Conservation (phyloP, 768 basidiomycete species). For the Tricholoma saponaceum region DNA sequence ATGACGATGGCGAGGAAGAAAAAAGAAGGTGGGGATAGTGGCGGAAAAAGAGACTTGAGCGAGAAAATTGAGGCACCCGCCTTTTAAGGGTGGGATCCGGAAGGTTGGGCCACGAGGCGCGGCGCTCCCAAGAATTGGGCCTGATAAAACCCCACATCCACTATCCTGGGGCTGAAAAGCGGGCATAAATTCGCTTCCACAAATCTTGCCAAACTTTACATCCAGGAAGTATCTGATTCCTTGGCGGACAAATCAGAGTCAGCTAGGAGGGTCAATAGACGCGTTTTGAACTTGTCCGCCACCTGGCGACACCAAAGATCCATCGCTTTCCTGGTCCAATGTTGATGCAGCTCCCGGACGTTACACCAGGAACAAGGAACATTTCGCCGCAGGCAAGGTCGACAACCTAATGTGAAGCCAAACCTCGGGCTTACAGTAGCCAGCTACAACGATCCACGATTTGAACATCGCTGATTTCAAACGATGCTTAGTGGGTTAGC, state of each 20-base stretch:
- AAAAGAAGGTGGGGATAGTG: background rate
- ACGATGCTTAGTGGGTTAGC: no score
- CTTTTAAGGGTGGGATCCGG: background rate
- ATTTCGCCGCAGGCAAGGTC: no score
- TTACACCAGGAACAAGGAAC: no score
- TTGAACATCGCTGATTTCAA: no score
- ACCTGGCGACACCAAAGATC: no score
- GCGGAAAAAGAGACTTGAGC: background rate
- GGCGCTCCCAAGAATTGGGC: background rate
- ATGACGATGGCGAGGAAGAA: background rate
- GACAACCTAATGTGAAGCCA: no score
- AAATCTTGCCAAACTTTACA: background rate
- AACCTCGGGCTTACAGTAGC: no score
- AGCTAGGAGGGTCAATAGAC: background rate
- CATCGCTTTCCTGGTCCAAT: no score
- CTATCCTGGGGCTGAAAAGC: background rate
- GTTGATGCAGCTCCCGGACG: no score
- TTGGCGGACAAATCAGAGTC: background rate
- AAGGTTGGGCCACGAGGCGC: background rate
- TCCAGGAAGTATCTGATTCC: background rate
- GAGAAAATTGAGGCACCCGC: background rate
- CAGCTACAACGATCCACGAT: no score
- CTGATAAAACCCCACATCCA: background rate
- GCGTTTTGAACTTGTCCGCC: no score
- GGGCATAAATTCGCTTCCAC: background rate